Evolutionary conservation across 2,329 filamentous ascomycete genomes (phyloP).

Genomic region (Fusarium austroafricanum): DNA sequence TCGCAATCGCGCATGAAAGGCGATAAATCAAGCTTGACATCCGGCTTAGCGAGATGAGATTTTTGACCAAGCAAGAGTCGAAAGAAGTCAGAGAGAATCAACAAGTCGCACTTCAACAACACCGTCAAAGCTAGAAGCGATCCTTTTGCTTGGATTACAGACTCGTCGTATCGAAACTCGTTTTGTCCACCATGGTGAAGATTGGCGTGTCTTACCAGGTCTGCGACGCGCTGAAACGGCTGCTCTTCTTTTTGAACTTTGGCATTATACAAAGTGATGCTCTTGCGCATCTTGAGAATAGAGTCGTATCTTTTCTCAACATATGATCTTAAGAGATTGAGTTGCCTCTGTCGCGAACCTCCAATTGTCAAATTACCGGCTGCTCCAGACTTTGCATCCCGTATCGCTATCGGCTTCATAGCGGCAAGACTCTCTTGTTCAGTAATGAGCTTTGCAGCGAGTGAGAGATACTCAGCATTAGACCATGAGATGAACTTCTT

Average conservation of each 20-base stretch:
- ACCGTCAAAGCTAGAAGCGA: neutral
- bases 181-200: neutral
- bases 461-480: neutral
- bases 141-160: neutral
- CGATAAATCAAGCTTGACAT: neutral
- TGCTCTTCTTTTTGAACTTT: conserved; percentile 5
- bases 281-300: neutral
- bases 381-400: neutral
- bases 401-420: accelerated
- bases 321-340: neutral
- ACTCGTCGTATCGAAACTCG: neutral
- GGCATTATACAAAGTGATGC: neutral
- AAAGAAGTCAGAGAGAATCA: conserved; percentile 3
- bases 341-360: neutral
- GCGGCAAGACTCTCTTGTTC: neutral
- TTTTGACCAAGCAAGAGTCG: neutral
- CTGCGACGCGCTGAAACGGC: conserved; percentile 1
- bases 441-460: neutral
- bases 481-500: conserved; percentile 10
- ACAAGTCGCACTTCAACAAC: neutral
- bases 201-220: neutral
- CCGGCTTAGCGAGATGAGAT: neutral
- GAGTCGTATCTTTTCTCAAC: neutral
- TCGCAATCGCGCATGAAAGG: neutral
- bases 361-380: neutral